phyloP scores from a whole-genome alignment of 495 filamentous ascomycete genomes.

The Xylaria longipes region DNA sequence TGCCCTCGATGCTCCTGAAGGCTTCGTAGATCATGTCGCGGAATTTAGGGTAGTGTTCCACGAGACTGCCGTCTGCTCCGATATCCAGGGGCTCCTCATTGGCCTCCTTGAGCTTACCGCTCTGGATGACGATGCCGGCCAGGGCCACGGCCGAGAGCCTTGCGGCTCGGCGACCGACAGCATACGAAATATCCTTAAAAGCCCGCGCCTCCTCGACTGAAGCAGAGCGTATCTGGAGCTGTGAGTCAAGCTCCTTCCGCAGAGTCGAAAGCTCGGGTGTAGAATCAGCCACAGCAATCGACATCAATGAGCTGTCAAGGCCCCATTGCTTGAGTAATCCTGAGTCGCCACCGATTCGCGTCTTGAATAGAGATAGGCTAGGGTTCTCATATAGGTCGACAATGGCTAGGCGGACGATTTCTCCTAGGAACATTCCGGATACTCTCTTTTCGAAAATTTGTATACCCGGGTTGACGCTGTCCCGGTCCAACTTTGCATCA shows the following conservation, averaged over 20 bases:
- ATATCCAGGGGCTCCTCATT: slow-evolving; percentile 76
- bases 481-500: slow-evolving; percentile 77
- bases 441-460: slow-evolving; percentile 99
- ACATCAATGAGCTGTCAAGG: slow-evolving; percentile 86
- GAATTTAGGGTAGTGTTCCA: slow-evolving; percentile 92
- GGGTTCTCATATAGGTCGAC: slow-evolving; percentile 68
- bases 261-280: slow-evolving; percentile 66
- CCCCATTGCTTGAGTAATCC: slow-evolving; percentile 83
- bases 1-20: slow-evolving; percentile 69
- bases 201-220: slow-evolving; percentile 80
- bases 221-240: slow-evolving; percentile 73
- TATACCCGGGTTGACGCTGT: slow-evolving; percentile 88
- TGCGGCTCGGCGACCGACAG: slow-evolving; percentile 86
- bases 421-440: slow-evolving; percentile 97
- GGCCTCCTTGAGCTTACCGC: slow-evolving; percentile 64
- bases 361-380: slow-evolving; percentile 69
- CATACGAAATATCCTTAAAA: slow-evolving; percentile 78
- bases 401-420: slow-evolving; percentile 83
- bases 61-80: slow-evolving; percentile 87
- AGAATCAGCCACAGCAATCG: slow-evolving; percentile 77
- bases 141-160: slow-evolving; percentile 88
- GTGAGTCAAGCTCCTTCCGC: slow-evolving; percentile 75
- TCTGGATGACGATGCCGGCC: slow-evolving; percentile 78
- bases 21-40: slow-evolving; percentile 79
- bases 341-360: slow-evolving; percentile 66